Evolutionary conservation across 257 asterid species (phyloP).

Genomic region (Schizonepeta tenuifolia): DNA sequence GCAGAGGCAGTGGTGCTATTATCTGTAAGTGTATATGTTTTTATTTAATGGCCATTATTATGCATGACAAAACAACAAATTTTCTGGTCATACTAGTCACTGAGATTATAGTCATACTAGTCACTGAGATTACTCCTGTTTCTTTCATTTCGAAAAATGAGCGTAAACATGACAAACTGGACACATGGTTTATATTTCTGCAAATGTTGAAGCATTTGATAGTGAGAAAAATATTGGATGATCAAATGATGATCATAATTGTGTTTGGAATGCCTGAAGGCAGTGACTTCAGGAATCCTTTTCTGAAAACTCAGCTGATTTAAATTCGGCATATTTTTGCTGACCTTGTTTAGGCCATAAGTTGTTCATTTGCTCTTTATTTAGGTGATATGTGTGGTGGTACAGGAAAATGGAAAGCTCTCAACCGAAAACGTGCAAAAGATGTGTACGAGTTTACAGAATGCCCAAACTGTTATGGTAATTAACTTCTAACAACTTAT

Average conservation of each 20-base stretch:
- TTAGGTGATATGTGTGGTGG: conserved; percentile 99
- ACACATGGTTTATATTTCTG: conserved; percentile 1
- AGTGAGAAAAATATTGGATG: not conserved
- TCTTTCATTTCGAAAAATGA: too few species aligned
- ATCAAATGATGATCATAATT: not conserved
- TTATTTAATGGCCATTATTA: not conserved
- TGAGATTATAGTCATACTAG: too few species aligned
- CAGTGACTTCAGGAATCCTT: not conserved
- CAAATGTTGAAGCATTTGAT: not conserved
- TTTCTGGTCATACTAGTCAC: not conserved
- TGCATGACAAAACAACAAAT: not conserved
- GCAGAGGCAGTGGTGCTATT: conserved; percentile 91
- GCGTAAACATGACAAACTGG: too few species aligned
- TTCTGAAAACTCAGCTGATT: not conserved
- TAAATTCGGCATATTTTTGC: conserved; percentile 9
- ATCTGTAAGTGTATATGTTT: conserved; percentile 58
- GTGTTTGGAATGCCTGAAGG: not conserved
- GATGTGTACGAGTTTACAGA: conserved; percentile 95
- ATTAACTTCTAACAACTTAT: conserved; percentile 23
- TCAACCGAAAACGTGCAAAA: conserved; percentile 93
- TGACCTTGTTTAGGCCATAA: conserved; percentile 32
- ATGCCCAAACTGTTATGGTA: conserved; percentile 99
- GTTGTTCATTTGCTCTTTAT: conserved; percentile 53
- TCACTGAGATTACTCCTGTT: too few species aligned
- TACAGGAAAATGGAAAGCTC: conserved; percentile 99